A percentile compares a stretch with the other conserved stretches of the same genome.
Conservation (phyloP, 1,284 basidiomycete genomes). For the Tetrapyrgos nigripes region DNA sequence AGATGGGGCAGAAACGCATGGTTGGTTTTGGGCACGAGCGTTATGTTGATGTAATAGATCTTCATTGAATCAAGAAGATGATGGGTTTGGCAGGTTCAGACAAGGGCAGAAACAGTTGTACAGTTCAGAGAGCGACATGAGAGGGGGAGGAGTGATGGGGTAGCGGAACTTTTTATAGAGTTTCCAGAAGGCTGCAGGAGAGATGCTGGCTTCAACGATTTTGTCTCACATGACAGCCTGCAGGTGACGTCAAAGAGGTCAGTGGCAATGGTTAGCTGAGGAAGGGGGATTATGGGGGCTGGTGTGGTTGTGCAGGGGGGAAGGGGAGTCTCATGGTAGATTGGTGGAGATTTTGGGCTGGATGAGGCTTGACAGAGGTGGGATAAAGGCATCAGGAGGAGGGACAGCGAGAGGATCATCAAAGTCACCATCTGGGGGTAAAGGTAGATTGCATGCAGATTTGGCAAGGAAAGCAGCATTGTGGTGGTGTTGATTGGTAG, state of each 20-base stretch:
- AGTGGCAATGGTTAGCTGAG: background rate
- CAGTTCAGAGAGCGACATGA: background rate
- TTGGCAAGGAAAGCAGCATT: background rate
- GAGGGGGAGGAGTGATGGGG: background rate
- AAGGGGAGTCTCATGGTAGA: too few species aligned
- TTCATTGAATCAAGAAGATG: background rate
- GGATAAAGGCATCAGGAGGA: background rate
- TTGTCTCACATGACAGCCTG: background rate
- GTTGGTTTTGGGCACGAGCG: background rate
- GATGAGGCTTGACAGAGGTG: background rate
- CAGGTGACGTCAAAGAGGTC: background rate
- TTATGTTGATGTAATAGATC: background rate
- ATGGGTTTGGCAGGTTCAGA: conserved; percentile 2
- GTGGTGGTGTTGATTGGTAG: background rate
- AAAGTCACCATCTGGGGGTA: too few species aligned
- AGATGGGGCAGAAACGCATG: background rate
- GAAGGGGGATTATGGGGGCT: background rate
- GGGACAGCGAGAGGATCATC: too few species aligned
- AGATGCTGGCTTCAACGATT: background rate
- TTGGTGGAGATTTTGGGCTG: too few species aligned
- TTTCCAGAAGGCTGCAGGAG: conserved; percentile 1
- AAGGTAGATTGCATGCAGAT: background rate
- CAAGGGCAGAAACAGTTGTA: background rate
- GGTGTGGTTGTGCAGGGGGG: background rate
- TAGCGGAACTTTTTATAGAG: conserved; percentile 4